Conservation (phyloP, 441 rosid genomes). For the Sinapis alba region DNA sequence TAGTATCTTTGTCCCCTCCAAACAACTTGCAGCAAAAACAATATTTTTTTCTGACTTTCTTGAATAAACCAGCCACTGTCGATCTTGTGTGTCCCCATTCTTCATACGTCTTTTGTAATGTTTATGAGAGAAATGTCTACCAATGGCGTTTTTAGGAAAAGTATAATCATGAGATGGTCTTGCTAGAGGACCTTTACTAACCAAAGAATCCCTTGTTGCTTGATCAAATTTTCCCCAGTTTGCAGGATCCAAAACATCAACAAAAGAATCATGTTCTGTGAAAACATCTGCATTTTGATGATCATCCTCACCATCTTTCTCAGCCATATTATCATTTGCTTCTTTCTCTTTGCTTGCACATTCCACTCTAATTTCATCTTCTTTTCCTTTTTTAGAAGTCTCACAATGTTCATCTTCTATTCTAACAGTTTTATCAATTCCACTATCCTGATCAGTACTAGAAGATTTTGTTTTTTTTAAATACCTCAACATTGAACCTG, state of each 20-base stretch:
- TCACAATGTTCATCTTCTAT: background rate
- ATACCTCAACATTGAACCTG: background rate
- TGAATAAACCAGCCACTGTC: background rate
- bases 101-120: background rate
- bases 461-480: background rate
- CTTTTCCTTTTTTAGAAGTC: too few relatives aligned
- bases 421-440: background rate
- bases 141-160: background rate
- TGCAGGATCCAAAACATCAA: constrained; percentile 3
- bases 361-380: background rate
- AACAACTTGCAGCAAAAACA: constrained; percentile 5
- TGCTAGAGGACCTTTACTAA: background rate
- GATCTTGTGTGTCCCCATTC: background rate
- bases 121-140: background rate
- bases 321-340: background rate
- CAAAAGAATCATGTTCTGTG: background rate
- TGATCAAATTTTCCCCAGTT: background rate
- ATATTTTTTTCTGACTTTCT: background rate
- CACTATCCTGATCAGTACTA: background rate
- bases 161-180: background rate
- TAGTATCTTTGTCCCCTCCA: background rate
- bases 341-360: background rate
- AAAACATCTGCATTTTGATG: background rate
- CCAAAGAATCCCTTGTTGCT: background rate
- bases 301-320: background rate